Conservation (phyloP, 1,284 basidiomycete genomes). For the Pyrrhoderma lamaoense region DNA sequence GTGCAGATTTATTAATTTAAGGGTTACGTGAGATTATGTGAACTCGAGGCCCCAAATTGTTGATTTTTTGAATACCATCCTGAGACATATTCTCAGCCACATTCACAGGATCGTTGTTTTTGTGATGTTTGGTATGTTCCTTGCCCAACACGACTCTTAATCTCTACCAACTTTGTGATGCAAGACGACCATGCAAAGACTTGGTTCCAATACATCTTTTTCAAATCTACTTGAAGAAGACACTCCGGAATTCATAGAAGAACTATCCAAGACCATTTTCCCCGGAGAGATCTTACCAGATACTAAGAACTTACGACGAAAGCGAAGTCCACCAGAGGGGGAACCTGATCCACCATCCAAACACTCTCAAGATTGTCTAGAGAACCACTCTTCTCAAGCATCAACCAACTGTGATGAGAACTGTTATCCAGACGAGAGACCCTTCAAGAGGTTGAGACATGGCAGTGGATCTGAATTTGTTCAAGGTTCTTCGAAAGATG, state of each 20-base stretch:
- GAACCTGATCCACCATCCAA: constrained; percentile 15
- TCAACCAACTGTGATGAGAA: constrained; percentile 23
- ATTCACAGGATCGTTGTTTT: too few relatives aligned
- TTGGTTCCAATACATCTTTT: constrained; percentile 10
- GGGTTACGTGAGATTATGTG: too few relatives aligned
- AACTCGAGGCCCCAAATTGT: too few relatives aligned
- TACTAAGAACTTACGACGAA: constrained; percentile 4
- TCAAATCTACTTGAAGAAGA: constrained; percentile 38
- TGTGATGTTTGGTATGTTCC: too few relatives aligned
- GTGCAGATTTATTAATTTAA: too few relatives aligned
- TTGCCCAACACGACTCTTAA: too few relatives aligned
- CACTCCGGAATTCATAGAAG: constrained; percentile 47
- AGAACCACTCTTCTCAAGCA: constrained; percentile 9
- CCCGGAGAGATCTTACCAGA: constrained; percentile 35
- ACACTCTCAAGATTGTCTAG: constrained; percentile 13
- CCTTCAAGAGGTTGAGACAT: constrained; percentile 83
- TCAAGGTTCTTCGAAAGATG: constrained; percentile 6
- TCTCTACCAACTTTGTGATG: too few relatives aligned
- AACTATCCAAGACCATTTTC: constrained; percentile 38
- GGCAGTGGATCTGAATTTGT: constrained; percentile 43
- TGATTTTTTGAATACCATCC: too few relatives aligned
- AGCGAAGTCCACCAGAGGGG: not conserved
- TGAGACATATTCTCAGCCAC: too few relatives aligned
- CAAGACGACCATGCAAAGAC: constrained; percentile 11
- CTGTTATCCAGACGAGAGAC: constrained; percentile 70